phyloP scores from a whole-genome alignment of 2,329 filamentous ascomycete genomes.

The Balansia obtecta region DNA sequence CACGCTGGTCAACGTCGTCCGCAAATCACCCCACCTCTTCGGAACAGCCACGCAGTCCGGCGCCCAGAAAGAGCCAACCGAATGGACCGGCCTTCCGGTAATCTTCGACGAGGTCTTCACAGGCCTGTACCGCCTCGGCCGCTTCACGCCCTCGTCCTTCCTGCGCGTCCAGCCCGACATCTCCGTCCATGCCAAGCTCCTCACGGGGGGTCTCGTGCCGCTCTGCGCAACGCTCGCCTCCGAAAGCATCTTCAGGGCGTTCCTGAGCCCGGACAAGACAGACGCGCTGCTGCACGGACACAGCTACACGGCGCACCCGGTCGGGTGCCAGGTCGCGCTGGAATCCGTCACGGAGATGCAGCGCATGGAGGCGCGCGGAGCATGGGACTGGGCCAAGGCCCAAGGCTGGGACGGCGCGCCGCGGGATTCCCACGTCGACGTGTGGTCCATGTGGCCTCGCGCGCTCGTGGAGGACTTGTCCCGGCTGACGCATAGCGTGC shows the following conservation, averaged over 20 bases:
- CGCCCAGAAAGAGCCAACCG: conserved; percentile 10
- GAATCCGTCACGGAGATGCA: conserved; percentile 49
- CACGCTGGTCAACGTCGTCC: conserved; percentile 54
- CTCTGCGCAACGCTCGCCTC: conserved; percentile 67
- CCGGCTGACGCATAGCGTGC: conserved; percentile 35
- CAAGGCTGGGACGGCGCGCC: conserved; percentile 25
- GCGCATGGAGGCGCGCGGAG: conserved; percentile 39
- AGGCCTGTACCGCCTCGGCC: conserved; percentile 69
- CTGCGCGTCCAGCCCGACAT: conserved; percentile 59
- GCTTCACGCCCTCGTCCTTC: conserved; percentile 57
- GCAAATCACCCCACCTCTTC: conserved; percentile 45
- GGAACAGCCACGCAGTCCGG: conserved; percentile 12
- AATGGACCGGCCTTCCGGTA: conserved; percentile 65
- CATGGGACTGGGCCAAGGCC: conserved; percentile 43
- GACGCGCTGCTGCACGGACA: conserved; percentile 75
- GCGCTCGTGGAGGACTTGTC: conserved; percentile 49
- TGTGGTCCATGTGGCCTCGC: conserved; percentile 62
- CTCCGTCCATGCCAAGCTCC: conserved; percentile 68
- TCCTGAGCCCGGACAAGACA: conserved; percentile 59
- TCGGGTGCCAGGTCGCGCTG: conserved; percentile 70
- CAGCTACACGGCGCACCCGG: conserved; percentile 74
- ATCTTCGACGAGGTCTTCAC: conserved; percentile 85
- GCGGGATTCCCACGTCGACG: neutral
- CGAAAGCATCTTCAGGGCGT: conserved; percentile 58
- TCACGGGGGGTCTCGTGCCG: conserved; percentile 70